Conservation (phyloP, 2,329 filamentous ascomycete genomes). For the Pseudonectria buxi region DNA sequence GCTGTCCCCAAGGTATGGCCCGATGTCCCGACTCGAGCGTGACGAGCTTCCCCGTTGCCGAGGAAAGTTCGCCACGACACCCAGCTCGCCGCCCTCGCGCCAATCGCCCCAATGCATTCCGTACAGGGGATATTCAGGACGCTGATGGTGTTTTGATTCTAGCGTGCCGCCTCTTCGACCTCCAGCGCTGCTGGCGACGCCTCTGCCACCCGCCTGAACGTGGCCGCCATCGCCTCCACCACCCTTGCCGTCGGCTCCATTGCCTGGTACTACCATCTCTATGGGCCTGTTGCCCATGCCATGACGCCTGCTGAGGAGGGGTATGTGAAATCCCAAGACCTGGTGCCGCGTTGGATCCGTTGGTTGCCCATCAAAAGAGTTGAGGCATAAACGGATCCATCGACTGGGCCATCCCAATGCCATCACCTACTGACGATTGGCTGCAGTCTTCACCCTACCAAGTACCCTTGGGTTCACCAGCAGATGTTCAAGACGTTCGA, state of each 20-base stretch:
- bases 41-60: constrained; percentile 26
- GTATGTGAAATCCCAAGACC: constrained; percentile 53
- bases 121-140: constrained; percentile 14
- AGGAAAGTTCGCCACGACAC: constrained; percentile 25
- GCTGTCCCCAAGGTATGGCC: constrained; percentile 67
- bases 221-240: constrained; percentile 80
- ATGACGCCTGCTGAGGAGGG: constrained; percentile 95
- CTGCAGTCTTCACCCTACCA: constrained; percentile 76
- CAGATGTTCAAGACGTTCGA: constrained; percentile 95
- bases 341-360: constrained; percentile 4
- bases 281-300: constrained; percentile 80
- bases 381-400: constrained; percentile 30
- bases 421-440: constrained; percentile 22
- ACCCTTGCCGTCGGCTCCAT: constrained; percentile 80
- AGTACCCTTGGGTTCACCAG: constrained; percentile 93
- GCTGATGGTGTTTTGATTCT: constrained; percentile 32
- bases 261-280: constrained; percentile 96
- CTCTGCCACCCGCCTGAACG: constrained; percentile 74
- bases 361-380: constrained; percentile 6
- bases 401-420: constrained; percentile 8
- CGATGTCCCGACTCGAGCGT: constrained; percentile 26
- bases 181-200: constrained; percentile 63
- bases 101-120: constrained; percentile 22
- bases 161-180: constrained; percentile 67
- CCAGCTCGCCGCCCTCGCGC: constrained; percentile 15